These are phyloP conservation scores for Beverwykella pulmonaria DNA, from an alignment of 495 filamentous ascomycete species.

Conservation along the genomic window DNA sequence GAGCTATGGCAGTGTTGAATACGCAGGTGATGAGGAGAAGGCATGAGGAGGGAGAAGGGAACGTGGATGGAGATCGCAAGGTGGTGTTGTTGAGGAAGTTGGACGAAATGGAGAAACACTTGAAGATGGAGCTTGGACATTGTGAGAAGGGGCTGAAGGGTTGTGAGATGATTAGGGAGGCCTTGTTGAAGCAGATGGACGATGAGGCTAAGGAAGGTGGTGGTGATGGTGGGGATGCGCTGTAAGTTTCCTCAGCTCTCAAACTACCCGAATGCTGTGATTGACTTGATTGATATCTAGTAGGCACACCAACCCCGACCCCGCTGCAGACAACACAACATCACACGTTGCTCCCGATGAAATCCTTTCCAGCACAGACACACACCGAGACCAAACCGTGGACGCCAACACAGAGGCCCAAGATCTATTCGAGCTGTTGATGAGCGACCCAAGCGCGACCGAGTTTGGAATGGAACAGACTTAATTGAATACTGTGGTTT, in stretches of 20 bases:
- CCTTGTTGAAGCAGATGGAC: neutral
- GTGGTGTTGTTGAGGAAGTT: constrained; percentile 1
- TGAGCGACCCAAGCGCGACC: neutral
- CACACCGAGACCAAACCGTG: too few species aligned
- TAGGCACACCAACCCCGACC: neutral
- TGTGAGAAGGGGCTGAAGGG: constrained; percentile 6
- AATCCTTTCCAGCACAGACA: too few species aligned
- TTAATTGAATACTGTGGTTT: neutral
- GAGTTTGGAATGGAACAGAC: neutral
- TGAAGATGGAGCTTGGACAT: constrained; percentile 3
- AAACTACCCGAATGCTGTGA: too few species aligned
- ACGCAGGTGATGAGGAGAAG: neutral
- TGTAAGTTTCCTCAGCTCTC: too few species aligned
- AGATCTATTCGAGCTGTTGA: neutral
- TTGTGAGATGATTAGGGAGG: constrained; percentile 6
- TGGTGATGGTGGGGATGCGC: neutral
- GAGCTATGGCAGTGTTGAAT: constrained; percentile 26
- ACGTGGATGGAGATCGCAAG: neutral
- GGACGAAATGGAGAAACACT: constrained; percentile 3
- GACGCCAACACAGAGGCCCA: too few species aligned
- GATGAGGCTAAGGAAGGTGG: neutral
- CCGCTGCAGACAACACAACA: neutral
- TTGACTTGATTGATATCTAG: neutral
- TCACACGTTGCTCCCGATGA: too few species aligned
- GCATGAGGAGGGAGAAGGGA: neutral